Evolutionary conservation across 2,329 filamentous ascomycete genomes (phyloP).

Genomic region (Periconia sp.): DNA sequence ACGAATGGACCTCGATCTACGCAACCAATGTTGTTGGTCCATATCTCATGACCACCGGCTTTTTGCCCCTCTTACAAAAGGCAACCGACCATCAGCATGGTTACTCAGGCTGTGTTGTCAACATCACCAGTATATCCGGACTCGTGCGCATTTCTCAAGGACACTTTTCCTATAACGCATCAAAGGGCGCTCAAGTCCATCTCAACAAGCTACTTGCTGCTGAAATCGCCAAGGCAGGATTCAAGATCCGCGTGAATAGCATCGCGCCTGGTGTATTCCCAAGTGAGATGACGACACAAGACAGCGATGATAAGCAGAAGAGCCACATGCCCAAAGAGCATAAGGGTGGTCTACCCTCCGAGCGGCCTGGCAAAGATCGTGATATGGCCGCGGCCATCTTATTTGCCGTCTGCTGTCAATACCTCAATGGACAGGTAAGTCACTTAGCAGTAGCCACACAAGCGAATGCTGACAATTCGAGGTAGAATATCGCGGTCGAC

Average conservation of each 20-base stretch:
- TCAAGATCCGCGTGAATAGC: conserved; percentile 63
- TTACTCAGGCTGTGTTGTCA: conserved; percentile 54
- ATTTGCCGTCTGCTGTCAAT: conserved; percentile 58
- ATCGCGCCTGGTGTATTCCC: conserved; percentile 66
- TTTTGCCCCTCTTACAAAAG: conserved; percentile 54
- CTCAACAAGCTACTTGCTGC: conserved; percentile 62
- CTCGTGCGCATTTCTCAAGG: conserved; percentile 54
- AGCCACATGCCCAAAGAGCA: conserved; percentile 60
- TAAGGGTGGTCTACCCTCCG: conserved; percentile 58
- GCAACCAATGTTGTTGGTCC: conserved; percentile 56
- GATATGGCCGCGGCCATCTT: conserved; percentile 65
- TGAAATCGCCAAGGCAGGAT: conserved; percentile 57
- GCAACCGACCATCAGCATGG: conserved; percentile 49
- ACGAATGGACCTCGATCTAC: conserved; percentile 55
- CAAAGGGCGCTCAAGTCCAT: conserved; percentile 60
- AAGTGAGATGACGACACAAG: conserved; percentile 63
- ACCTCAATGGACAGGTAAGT: conserved; percentile 52
- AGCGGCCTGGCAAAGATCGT: conserved; percentile 61
- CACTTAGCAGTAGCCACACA: neutral
- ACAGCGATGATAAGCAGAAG: conserved; percentile 61
- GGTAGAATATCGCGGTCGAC: conserved; percentile 56
- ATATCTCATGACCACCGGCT: conserved; percentile 55
- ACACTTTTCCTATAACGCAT: conserved; percentile 57
- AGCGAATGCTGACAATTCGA: neutral
- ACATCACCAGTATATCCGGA: conserved; percentile 55